phyloP scores from a whole-genome alignment of 345 rosid genomes.

The Carallia brachiata region DNA sequence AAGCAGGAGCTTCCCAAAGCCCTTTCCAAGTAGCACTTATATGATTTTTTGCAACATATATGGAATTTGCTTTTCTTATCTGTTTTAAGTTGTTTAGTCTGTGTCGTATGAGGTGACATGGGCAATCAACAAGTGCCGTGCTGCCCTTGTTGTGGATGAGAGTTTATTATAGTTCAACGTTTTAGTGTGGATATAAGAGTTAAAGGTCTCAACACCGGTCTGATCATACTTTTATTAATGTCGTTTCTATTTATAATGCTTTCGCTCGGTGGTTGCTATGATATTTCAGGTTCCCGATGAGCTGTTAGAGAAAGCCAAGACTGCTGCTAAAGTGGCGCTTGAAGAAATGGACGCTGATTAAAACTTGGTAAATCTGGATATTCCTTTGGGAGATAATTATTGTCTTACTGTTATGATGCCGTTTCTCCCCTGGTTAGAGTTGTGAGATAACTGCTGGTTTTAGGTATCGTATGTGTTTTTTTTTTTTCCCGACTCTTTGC shows the following conservation, averaged over 20 bases:
- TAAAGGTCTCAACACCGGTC: background rate
- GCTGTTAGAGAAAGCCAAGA: slow-evolving; percentile 88
- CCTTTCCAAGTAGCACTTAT: no score
- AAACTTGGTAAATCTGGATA: background rate
- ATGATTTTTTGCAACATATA: no score
- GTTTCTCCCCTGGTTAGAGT: background rate
- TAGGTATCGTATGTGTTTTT: no score
- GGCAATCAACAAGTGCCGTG: no score
- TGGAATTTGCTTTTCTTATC: no score
- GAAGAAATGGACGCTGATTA: slow-evolving; percentile 99
- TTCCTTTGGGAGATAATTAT: slow-evolving; percentile 6
- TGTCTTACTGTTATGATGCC: background rate
- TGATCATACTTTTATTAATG: background rate
- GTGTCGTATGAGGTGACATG: no score
- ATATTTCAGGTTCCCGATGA: slow-evolving; percentile 78
- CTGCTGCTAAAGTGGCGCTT: slow-evolving; percentile 75
- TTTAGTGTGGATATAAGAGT: background rate
- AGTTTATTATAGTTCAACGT: no score
- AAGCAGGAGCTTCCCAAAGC: no score
- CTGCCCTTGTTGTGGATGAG: no score
- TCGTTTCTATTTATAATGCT: background rate
- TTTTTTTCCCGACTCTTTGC: no score
- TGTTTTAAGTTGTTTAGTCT: no score
- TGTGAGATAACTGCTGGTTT: background rate
- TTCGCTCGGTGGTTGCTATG: background rate